These are phyloP conservation scores for Whalleya microplaca DNA, from an alignment of 2,329 filamentous ascomycete genomes.

Conservation along the genomic window DNA sequence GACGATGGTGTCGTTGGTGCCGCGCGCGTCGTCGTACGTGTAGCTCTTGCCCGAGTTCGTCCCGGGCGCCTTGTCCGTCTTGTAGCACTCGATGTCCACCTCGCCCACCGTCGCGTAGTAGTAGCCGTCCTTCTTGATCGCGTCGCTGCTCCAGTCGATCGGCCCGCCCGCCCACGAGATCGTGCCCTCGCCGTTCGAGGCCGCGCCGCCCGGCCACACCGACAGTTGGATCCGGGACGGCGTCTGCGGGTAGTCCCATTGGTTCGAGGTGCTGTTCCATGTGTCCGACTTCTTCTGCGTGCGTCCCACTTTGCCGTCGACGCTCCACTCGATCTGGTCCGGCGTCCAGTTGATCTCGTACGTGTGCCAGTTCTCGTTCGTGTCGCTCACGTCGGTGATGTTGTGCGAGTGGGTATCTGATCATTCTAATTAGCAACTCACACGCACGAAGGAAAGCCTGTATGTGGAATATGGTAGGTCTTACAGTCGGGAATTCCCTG, in stretches of 20 bases:
- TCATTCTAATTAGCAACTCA: slow-evolving; percentile 25
- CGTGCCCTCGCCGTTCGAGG: slow-evolving; percentile 80
- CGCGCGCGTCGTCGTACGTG: slow-evolving; percentile 67
- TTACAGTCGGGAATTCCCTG: slow-evolving; percentile 90
- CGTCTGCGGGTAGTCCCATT: slow-evolving; percentile 89
- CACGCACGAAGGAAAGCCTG: neutral
- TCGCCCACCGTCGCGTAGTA: slow-evolving; percentile 82
- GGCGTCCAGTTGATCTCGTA: slow-evolving; percentile 95
- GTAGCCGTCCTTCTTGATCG: slow-evolving; percentile 84
- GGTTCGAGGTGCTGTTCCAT: slow-evolving; percentile 81
- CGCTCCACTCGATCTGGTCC: slow-evolving; percentile 81
- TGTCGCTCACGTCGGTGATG: slow-evolving; percentile 66
- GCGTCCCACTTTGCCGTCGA: slow-evolving; percentile 80
- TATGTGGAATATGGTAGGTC: slow-evolving; percentile 37
- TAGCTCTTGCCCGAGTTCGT: slow-evolving; percentile 73
- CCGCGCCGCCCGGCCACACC: slow-evolving; percentile 89
- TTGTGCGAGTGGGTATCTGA: slow-evolving; percentile 77
- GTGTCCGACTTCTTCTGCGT: slow-evolving; percentile 76
- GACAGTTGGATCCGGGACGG: slow-evolving; percentile 90
- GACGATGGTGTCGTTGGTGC: slow-evolving; percentile 76
- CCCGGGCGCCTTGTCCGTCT: slow-evolving; percentile 64
- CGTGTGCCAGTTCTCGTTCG: slow-evolving; percentile 78
- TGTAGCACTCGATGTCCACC: slow-evolving; percentile 85
- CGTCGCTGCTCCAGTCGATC: slow-evolving; percentile 82
- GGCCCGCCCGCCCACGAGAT: slow-evolving; percentile 88